These are phyloP conservation scores for Claviceps monticola DNA, from an alignment of 2,329 filamentous ascomycete genomes.

Conservation along the genomic window DNA sequence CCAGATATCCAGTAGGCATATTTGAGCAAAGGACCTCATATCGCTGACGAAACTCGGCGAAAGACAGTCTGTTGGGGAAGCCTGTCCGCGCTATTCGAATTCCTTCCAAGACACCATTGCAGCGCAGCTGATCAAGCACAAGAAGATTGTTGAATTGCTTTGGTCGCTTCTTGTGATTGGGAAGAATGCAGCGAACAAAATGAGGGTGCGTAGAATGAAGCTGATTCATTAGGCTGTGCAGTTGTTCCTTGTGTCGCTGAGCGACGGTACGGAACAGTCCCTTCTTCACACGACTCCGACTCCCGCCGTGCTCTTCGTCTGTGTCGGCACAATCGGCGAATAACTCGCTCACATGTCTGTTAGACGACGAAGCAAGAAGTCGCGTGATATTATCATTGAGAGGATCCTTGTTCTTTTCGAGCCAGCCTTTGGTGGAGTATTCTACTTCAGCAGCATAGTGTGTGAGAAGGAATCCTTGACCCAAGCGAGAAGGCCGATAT, in stretches of 20 bases:
- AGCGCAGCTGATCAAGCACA: constrained; percentile 94
- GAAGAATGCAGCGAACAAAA: constrained; percentile 93
- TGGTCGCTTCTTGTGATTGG: constrained; percentile 93
- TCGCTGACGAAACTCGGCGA: constrained; percentile 85
- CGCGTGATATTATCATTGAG: constrained; percentile 93
- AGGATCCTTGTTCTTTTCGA: constrained; percentile 98
- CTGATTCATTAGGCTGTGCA: constrained; percentile 91
- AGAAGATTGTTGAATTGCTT: constrained; percentile 85
- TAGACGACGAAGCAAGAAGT: constrained; percentile 66
- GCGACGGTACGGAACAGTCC: constrained; percentile 93
- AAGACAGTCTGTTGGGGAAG: constrained; percentile 85
- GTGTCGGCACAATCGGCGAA: constrained; percentile 79
- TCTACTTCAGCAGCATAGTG: constrained; percentile 98
- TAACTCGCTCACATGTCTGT: constrained; percentile 70
- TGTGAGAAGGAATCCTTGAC: constrained; percentile 87
- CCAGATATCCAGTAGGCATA: constrained; percentile 81
- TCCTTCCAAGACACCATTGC: constrained; percentile 97
- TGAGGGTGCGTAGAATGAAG: constrained; percentile 94
- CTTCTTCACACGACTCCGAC: constrained; percentile 79
- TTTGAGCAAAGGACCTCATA: constrained; percentile 87
- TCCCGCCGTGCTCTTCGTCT: constrained; percentile 57
- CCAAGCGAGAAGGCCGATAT: constrained; percentile 76
- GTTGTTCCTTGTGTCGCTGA: constrained; percentile 92
- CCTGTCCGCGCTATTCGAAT: constrained; percentile 94
- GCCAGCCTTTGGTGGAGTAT: constrained; percentile 86